phyloP scores from a whole-genome alignment of 768 basidiomycete species.

The Tricholoma flavovirens region DNA sequence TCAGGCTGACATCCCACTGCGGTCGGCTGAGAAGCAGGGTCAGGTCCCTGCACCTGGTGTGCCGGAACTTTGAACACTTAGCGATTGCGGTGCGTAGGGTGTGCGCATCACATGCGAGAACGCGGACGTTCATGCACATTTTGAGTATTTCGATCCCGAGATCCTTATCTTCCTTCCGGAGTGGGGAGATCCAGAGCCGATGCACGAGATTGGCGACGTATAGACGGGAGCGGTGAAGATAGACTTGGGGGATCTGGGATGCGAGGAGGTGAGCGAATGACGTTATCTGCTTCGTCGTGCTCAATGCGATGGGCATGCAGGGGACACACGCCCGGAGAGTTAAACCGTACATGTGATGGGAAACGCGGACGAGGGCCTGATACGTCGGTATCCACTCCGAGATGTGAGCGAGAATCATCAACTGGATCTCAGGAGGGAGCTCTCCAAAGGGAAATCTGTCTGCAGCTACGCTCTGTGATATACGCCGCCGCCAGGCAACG shows the following conservation, averaged over 20 bases:
- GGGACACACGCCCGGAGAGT: conserved; percentile 30
- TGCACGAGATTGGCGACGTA: conserved; percentile 17
- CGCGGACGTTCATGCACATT: conserved; percentile 25
- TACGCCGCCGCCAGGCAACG: background rate
- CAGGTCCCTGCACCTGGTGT: conserved; percentile 24
- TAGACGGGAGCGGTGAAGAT: conserved; percentile 10
- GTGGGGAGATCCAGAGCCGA: conserved; percentile 30
- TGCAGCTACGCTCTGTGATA: conserved; percentile 4
- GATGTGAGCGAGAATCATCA: conserved; percentile 24
- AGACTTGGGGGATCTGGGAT: background rate
- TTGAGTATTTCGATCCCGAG: conserved; percentile 19
- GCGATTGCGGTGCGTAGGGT: conserved; percentile 20
- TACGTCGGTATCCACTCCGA: conserved; percentile 26
- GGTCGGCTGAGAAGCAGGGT: conserved; percentile 26
- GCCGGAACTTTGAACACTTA: conserved; percentile 16
- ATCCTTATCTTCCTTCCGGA: conserved; percentile 17
- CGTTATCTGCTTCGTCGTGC: conserved; percentile 24
- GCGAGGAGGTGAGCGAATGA: conserved; percentile 22
- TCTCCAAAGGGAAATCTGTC: conserved; percentile 22
- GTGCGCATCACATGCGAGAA: conserved; percentile 26
- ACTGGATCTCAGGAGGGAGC: conserved; percentile 29
- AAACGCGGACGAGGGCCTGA: conserved; percentile 28
- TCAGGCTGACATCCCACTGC: conserved; percentile 16
- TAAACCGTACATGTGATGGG: conserved; percentile 23
- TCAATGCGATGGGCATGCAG: conserved; percentile 27